Percentiles rank a stretch among this genome's conserved stretches.
Evolutionary conservation across 805 yeast species (phyloP).

Genomic region (Suhomyces vadensis): DNA sequence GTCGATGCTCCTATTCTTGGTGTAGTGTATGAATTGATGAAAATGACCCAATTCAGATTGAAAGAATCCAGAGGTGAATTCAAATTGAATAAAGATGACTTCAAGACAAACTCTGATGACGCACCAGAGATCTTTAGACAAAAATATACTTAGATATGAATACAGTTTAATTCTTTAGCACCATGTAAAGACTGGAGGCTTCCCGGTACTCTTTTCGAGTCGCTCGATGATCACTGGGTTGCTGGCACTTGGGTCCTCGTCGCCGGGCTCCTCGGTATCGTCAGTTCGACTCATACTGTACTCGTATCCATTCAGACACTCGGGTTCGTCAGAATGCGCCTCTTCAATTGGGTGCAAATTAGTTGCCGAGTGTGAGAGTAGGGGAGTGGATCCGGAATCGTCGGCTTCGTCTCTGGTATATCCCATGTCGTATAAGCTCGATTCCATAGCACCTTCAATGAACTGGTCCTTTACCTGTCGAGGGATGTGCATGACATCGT

Average conservation of each 20-base stretch:
- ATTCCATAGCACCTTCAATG: constrained; percentile 43
- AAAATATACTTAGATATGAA: constrained; percentile 7
- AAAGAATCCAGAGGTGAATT: constrained; percentile 55
- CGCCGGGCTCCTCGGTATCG: background rate
- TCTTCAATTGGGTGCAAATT: constrained; percentile 1
- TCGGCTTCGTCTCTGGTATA: background rate
- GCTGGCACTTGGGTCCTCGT: background rate
- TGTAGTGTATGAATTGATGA: constrained; percentile 58
- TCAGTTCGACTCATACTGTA: constrained; percentile 8
- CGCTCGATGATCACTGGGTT: constrained; percentile 60
- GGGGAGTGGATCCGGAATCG: background rate
- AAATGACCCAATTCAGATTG: constrained; percentile 59
- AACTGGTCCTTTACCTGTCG: constrained; percentile 24
- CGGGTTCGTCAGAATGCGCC: too few relatives aligned
- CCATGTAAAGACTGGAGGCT: constrained; percentile 70
- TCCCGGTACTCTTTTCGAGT: constrained; percentile 52
- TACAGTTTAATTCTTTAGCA: constrained; percentile 34
- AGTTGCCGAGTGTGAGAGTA: background rate
- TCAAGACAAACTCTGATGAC: constrained; percentile 19
- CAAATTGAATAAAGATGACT: constrained; percentile 26
- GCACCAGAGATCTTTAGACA: constrained; percentile 18
- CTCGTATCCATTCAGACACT: constrained; percentile 12
- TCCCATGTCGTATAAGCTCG: constrained; percentile 23
- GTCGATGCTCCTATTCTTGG: constrained; percentile 58
- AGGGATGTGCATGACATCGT: constrained; percentile 63